Conservation (phyloP, 2,329 filamentous ascomycete genomes). For the Bipolaris gigantea region DNA sequence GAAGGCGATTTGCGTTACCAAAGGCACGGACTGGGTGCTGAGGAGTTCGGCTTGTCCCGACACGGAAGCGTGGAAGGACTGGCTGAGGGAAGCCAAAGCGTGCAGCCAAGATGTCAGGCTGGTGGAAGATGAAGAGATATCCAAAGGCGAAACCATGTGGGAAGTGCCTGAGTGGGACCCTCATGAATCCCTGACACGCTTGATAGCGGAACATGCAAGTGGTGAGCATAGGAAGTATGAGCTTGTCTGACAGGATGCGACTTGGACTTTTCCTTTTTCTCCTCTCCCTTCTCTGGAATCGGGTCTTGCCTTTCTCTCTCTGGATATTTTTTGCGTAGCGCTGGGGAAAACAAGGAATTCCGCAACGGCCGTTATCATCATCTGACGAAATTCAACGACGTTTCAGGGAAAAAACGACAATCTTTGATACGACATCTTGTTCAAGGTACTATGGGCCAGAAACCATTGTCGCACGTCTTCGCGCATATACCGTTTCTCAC, state of each 20-base stretch:
- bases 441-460: neutral
- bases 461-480: neutral
- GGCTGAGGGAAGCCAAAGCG: constrained; percentile 44
- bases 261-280: neutral
- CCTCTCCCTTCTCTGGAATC: neutral
- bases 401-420: neutral
- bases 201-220: constrained; percentile 26
- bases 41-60: constrained; percentile 46
- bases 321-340: constrained; percentile 5
- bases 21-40: constrained; percentile 49
- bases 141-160: constrained; percentile 30
- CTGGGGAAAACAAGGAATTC: neutral
- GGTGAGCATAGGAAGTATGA: constrained; percentile 23
- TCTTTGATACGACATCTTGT: neutral
- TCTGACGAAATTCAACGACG: neutral
- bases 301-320: neutral
- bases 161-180: constrained; percentile 42
- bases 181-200: constrained; percentile 23
- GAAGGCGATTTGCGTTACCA: constrained; percentile 53
- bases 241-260: constrained; percentile 15
- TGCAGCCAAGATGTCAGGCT: constrained; percentile 22
- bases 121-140: constrained; percentile 8
- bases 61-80: constrained; percentile 48
- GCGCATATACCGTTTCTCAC: neutral
- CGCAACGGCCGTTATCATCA: neutral